Evolutionary conservation across 179 eudicot species (phyloP).

Genomic region (Nepenthes alata): DNA sequence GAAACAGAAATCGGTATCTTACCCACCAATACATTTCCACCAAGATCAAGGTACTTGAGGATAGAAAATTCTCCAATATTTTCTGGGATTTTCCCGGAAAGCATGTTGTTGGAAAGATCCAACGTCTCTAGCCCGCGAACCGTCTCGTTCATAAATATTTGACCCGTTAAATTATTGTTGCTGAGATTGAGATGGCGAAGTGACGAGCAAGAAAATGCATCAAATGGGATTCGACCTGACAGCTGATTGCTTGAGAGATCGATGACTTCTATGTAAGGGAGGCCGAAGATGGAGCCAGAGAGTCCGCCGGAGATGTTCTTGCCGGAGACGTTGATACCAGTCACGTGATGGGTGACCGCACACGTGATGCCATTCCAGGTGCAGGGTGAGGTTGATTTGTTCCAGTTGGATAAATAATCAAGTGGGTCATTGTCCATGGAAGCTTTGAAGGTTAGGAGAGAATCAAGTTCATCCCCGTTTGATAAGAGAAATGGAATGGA

Average conservation of each 20-base stretch:
- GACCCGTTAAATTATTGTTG: slow-evolving; percentile 63
- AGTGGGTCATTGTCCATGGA: slow-evolving; percentile 39
- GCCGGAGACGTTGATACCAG: slow-evolving; percentile 36
- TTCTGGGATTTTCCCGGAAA: slow-evolving; percentile 38
- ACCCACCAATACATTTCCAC: slow-evolving; percentile 62
- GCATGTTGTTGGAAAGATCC: slow-evolving; percentile 72
- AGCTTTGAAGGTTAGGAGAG: slow-evolving; percentile 43
- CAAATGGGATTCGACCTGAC: slow-evolving; percentile 34
- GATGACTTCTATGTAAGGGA: slow-evolving; percentile 28
- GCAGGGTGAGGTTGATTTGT: slow-evolving; percentile 33
- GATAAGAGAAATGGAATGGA: slow-evolving; percentile 5
- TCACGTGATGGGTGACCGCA: slow-evolving; percentile 30
- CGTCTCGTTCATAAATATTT: slow-evolving; percentile 18
- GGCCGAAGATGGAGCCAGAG: slow-evolving; percentile 33
- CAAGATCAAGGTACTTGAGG: slow-evolving; percentile 47
- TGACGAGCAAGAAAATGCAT: slow-evolving; percentile 23
- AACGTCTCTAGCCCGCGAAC: slow-evolving; percentile 29
- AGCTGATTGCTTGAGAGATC: slow-evolving; percentile 59
- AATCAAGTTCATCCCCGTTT: slow-evolving; percentile 25
- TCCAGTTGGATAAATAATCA: slow-evolving; percentile 48
- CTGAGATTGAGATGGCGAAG: slow-evolving; percentile 52
- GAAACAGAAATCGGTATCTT: slow-evolving; percentile 48
- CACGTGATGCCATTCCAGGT: slow-evolving; percentile 60
- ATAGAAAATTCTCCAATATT: not conserved
- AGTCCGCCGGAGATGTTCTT: slow-evolving; percentile 50